Base-by-base conservation (phyloP, 805 yeast genomes). In the Pichia exigua region DNA sequence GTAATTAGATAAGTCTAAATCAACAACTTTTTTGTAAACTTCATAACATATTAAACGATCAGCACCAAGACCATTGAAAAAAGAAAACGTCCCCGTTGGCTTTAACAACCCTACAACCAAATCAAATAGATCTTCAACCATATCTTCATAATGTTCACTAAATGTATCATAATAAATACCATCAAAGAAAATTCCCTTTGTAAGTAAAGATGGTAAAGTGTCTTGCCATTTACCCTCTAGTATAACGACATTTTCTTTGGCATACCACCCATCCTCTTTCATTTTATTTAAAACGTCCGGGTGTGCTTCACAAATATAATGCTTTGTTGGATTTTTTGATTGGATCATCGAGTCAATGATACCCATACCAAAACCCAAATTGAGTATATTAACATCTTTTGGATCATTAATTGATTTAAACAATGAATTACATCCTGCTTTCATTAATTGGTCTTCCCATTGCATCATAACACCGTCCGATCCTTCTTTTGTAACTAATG, bases 341-440 rank as follows among this genome's bases (percentile, higher is more conserved):
- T 85, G 85, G 54, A 91, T 86, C 76, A 83, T 80, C 1, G 79
- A 70, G 65, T 91, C 98, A 49, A 91, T 90, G 49, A 91, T 92
- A 2, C 98, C 98, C 97, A 91, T 88, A 2, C 98, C 98, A 65
- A 92, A 91, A 0, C 98, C 98, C 41, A 91, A 87, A 61, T 91
- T 91, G 39, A 92, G 71, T 2, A 92, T 81, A 41, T 72, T 76
- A 11, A 72, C 64, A 38, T 73, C 72, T 1, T 64, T 65, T 1
- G 63, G 66, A 28, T 59, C 69, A 9, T 61, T 65, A 13, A 69
- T 59, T 1, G 79, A 72, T 46, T 72, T 72, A 63, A 84, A 82
- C n/a, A 92, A 64, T 0, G 92, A 71, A 35, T 85, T 82, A 50
- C 95, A 85, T 1, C 95, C 95, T 17, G 83, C 73, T 48, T 75